phyloP scores from a whole-genome alignment of 306 rosid genomes.

The Quercus variabilis region DNA sequence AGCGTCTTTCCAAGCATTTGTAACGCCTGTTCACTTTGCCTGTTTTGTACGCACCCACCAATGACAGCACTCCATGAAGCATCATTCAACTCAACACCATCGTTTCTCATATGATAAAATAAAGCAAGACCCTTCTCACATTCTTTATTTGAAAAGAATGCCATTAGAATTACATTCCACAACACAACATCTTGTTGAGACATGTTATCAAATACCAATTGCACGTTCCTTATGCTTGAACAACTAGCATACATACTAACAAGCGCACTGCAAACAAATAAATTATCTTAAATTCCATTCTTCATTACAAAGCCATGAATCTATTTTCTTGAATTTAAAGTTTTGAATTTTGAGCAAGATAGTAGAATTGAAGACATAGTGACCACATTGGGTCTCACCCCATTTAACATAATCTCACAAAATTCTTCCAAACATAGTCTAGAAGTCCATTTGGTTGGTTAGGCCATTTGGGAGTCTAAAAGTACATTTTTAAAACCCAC shows the following conservation, averaged over 20 bases:
- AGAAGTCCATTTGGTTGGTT: background rate
- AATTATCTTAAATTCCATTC: constrained; percentile 30
- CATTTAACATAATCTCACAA: constrained; percentile 29
- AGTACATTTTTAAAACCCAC: too few relatives aligned
- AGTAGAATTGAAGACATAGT: constrained; percentile 41
- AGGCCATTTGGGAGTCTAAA: too few relatives aligned
- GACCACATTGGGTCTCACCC: constrained; percentile 32
- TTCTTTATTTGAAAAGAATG: constrained; percentile 40
- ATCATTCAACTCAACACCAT: constrained; percentile 34
- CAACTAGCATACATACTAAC: constrained; percentile 49
- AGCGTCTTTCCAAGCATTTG: constrained; percentile 50
- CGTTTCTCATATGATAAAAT: constrained; percentile 34
- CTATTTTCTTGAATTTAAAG: constrained; percentile 31
- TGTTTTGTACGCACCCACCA: constrained; percentile 48
- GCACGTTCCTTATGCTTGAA: constrained; percentile 33
- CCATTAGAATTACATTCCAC: constrained; percentile 52
- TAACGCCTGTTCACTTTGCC: constrained; percentile 33
- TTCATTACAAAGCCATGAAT: constrained; percentile 46
- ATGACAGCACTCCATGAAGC: constrained; percentile 58
- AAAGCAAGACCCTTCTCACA: constrained; percentile 37
- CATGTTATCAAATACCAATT: constrained; percentile 41
- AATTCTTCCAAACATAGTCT: constrained; percentile 24
- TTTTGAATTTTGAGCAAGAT: constrained; percentile 35
- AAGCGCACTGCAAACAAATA: constrained; percentile 38
- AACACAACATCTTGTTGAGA: constrained; percentile 41